A percentile compares a stretch with the other conserved stretches of the same genome.
Conservation (phyloP, 1,139 yeast genomes). For the Candida sanyaensis region DNA sequence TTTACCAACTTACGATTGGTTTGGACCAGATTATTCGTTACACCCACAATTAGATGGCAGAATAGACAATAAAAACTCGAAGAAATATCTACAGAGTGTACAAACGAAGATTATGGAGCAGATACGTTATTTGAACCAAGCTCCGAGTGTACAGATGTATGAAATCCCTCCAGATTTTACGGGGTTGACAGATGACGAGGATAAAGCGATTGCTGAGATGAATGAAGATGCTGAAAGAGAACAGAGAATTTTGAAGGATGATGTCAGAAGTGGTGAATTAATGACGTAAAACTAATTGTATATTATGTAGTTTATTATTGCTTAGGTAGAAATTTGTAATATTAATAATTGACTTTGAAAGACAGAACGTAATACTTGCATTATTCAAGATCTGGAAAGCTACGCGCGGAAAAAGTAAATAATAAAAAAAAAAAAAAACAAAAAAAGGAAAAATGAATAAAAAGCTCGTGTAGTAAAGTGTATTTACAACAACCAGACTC, state of each 20-base stretch:
- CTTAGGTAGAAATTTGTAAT: neutral
- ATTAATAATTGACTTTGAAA: neutral
- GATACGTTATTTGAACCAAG: slow-evolving; percentile 78
- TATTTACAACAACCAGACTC: no score
- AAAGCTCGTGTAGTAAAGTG: no score
- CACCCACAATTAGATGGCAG: slow-evolving; percentile 91
- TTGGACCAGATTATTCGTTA: slow-evolving; percentile 88
- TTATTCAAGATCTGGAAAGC: no score
- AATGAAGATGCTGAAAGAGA: slow-evolving; percentile 41
- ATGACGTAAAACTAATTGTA: slow-evolving; percentile 1
- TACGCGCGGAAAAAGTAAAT: neutral
- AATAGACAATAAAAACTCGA: slow-evolving; percentile 83
- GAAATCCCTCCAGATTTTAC: slow-evolving; percentile 85
- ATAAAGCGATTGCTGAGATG: slow-evolving; percentile 50
- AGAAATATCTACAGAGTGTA: slow-evolving; percentile 80
- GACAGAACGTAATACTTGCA: no score
- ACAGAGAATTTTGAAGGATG: slow-evolving; percentile 24
- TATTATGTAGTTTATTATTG: neutral
- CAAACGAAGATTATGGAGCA: slow-evolving; percentile 79
- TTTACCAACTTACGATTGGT: slow-evolving; percentile 83
- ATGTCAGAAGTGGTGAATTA: slow-evolving; percentile 26
- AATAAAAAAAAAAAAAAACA: neutral
- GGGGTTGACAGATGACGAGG: slow-evolving; percentile 65
- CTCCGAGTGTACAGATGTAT: slow-evolving; percentile 94
- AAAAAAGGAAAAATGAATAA: no score